A percentile compares a stretch with the other conserved stretches of the same genome.
Conservation (phyloP, 306 rosid species). For the Rosa multiflora region DNA sequence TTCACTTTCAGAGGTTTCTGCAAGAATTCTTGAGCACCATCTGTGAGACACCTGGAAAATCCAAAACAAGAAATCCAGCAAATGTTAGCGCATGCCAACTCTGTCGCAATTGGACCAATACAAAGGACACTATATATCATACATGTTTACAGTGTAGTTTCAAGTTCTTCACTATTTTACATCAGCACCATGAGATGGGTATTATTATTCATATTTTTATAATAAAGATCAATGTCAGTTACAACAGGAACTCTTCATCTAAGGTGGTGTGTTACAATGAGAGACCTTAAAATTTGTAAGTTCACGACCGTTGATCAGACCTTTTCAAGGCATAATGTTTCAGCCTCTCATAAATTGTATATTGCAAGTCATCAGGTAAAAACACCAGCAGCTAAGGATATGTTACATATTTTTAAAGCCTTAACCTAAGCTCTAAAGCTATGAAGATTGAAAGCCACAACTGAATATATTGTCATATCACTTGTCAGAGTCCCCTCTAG, state of each 20-base stretch:
- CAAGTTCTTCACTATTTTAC: background rate
- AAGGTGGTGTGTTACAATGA: background rate
- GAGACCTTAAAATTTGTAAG: background rate
- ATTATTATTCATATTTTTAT: no score
- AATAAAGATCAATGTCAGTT: background rate
- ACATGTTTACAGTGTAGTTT: background rate
- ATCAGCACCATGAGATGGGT: background rate
- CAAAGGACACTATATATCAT: background rate
- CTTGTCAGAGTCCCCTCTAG: background rate
- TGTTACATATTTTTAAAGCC: background rate
- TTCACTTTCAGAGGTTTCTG: slow-evolving; percentile 17
- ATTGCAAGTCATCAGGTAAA: background rate
- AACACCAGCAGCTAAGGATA: background rate
- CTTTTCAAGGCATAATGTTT: background rate
- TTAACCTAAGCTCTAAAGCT: background rate
- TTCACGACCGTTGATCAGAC: background rate
- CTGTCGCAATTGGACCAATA: background rate
- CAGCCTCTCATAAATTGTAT: background rate
- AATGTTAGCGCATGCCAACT: background rate
- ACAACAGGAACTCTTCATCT: background rate
- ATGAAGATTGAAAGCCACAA: background rate
- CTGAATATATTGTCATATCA: background rate
- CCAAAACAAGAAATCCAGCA: background rate
- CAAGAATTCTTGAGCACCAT: slow-evolving; percentile 14
- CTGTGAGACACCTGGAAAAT: slow-evolving; percentile 9